These are phyloP conservation scores for Penstemon barbatus DNA, from an alignment of 257 asterid genomes.

Conservation along the genomic window DNA sequence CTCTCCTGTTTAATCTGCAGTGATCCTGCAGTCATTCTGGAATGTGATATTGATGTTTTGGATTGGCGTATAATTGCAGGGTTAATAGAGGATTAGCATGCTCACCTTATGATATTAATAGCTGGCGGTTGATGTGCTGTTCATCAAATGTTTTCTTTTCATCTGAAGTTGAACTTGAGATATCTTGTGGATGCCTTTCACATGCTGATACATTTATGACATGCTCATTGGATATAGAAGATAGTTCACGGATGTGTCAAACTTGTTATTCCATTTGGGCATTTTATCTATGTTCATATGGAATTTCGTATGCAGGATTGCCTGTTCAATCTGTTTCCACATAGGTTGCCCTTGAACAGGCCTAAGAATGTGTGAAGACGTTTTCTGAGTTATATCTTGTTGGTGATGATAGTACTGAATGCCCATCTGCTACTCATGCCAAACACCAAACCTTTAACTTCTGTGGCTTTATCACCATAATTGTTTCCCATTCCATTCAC, in stretches of 20 bases:
- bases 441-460: conserved; percentile 24
- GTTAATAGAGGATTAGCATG: conserved; percentile 95
- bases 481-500: neutral
- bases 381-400: conserved; percentile 28
- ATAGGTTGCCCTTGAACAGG: conserved; percentile 40
- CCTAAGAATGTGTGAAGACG: conserved; percentile 34
- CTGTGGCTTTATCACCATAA: conserved; percentile 16
- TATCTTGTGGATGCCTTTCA: conserved; percentile 48
- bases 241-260: conserved; percentile 28
- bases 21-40: conserved; percentile 51
- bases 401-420: conserved; percentile 26
- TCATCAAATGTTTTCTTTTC: conserved; percentile 88
- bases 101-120: conserved; percentile 89
- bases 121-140: conserved; percentile 99
- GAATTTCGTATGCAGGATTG: conserved; percentile 31
- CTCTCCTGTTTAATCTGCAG: conserved; percentile 42
- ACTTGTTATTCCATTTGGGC: conserved; percentile 28
- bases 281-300: conserved; percentile 37
- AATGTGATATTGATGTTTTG: conserved; percentile 83
- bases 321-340: conserved; percentile 38
- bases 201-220: conserved; percentile 45
- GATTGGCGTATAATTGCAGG: conserved; percentile 99
- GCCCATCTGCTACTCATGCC: conserved; percentile 20
- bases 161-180: conserved; percentile 73
- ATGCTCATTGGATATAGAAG: conserved; percentile 48